These are phyloP conservation scores for Phallus indusiatus DNA, from an alignment of 768 basidiomycete genomes.

Conservation along the genomic window DNA sequence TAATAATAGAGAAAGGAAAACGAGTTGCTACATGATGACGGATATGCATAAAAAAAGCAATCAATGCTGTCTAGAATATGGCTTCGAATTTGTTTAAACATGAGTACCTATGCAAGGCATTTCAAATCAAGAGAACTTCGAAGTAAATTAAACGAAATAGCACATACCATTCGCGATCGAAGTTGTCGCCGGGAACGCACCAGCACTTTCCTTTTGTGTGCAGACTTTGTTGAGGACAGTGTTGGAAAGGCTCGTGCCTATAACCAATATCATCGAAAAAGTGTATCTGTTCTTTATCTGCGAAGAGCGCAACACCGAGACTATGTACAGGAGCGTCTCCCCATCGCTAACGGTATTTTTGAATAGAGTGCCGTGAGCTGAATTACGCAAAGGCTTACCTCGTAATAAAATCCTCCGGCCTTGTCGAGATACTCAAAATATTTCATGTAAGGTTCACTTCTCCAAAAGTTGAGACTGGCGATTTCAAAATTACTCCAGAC, in stretches of 20 bases:
- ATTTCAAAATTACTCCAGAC: conserved; percentile 97
- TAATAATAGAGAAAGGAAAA: too few species aligned
- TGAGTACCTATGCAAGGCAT: conserved; percentile 55
- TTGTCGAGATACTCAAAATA: conserved; percentile 79
- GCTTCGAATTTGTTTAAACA: conserved; percentile 71
- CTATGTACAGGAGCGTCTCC: conserved; percentile 91
- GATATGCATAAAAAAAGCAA: conserved; percentile 2
- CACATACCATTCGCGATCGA: conserved; percentile 38
- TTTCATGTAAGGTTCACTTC: conserved; percentile 68
- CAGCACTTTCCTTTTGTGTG: conserved; percentile 79
- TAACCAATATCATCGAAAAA: conserved; percentile 96
- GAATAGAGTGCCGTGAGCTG: conserved; percentile 11
- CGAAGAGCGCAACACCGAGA: conserved; percentile 85
- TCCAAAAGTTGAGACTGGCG: conserved; percentile 75
- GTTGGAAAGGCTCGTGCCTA: conserved; percentile 89
- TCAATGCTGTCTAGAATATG: conserved; percentile 32
- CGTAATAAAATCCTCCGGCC: conserved; percentile 83
- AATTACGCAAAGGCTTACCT: conserved; percentile 34
- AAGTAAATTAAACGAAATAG: neutral
- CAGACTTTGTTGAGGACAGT: conserved; percentile 71
- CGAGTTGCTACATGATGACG: neutral
- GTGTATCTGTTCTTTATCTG: conserved; percentile 82
- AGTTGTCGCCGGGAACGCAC: conserved; percentile 65
- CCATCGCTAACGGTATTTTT: conserved; percentile 49
- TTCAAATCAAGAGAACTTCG: neutral